These are phyloP conservation scores for Pseudogymnoascus sp. DNA, from an alignment of 2,329 filamentous ascomycete species.

Conservation along the genomic window DNA sequence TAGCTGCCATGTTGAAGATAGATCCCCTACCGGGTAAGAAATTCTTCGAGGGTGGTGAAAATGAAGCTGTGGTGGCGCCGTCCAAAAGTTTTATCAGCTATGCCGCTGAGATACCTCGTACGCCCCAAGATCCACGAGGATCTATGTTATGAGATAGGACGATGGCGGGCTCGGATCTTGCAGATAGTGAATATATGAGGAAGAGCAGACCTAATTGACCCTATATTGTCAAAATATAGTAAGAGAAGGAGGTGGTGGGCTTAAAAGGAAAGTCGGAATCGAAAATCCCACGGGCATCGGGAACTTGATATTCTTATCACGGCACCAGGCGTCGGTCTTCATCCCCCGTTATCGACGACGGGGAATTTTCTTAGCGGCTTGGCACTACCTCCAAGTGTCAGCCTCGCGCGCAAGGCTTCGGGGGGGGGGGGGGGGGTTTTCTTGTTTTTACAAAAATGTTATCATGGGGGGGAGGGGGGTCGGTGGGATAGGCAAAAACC, in stretches of 20 bases:
- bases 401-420: constrained; percentile 2
- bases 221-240: constrained; percentile 4
- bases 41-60: not conserved
- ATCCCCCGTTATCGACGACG: constrained; percentile 9
- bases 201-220: not conserved
- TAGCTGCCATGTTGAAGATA: constrained; percentile 7
- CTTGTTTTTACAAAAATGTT: too few species aligned
- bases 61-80: constrained; percentile 2
- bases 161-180: not conserved
- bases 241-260: not conserved
- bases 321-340: constrained; percentile 1
- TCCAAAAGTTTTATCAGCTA: constrained; percentile 3
- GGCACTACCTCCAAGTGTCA: not conserved
- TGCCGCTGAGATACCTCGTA: constrained; percentile 3
- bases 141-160: not conserved
- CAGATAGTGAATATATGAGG: not conserved
- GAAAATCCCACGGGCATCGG: constrained; percentile 1
- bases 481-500: too few species aligned
- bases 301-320: not conserved
- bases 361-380: not conserved
- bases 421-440: too few species aligned
- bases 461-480: too few species aligned
- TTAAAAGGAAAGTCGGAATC: not conserved
- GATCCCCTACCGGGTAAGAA: not conserved
- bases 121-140: constrained; percentile 3